phyloP scores from a whole-genome alignment of 2,329 filamentous ascomycete genomes.

The Zymoseptoria pseudotritici region DNA sequence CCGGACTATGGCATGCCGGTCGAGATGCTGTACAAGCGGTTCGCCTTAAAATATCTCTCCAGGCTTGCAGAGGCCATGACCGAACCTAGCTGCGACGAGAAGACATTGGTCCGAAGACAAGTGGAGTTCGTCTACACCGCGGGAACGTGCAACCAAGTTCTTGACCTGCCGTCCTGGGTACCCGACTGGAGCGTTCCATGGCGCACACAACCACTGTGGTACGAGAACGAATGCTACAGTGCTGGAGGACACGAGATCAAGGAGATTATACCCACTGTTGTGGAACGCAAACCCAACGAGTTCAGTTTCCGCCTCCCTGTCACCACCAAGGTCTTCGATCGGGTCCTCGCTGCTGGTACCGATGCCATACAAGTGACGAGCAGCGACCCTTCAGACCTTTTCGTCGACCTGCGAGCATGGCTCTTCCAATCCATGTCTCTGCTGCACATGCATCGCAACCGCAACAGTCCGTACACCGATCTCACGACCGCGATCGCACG shows the following conservation, averaged over 20 bases:
- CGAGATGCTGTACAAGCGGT: conserved; percentile 10
- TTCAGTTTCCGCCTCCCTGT: conserved; percentile 9
- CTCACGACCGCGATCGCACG: conserved; percentile 12
- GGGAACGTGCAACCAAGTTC: conserved; percentile 10
- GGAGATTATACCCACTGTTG: conserved; percentile 6
- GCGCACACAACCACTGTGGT: conserved; percentile 14
- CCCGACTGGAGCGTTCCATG: conserved; percentile 14
- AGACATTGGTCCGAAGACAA: conserved; percentile 8
- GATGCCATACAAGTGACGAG: conserved; percentile 4
- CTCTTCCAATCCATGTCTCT: conserved; percentile 11
- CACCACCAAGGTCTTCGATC: conserved; percentile 12
- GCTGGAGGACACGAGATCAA: conserved; percentile 11
- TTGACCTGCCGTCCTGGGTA: conserved; percentile 12
- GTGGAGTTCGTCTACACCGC: conserved; percentile 13
- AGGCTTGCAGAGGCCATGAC: conserved; percentile 14
- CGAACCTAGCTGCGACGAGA: conserved; percentile 14
- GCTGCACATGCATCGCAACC: conserved; percentile 9
- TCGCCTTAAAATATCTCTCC: conserved; percentile 13
- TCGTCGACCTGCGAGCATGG: conserved; percentile 10
- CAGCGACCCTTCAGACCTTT: conserved; percentile 5
- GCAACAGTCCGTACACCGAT: conserved; percentile 7
- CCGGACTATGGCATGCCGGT: conserved; percentile 14
- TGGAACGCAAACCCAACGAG: background rate
- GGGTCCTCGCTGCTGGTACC: conserved; percentile 10
- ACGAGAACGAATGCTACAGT: conserved; percentile 9